phyloP scores from a whole-genome alignment of 2,329 filamentous ascomycete genomes.

The Aspergillus sp. region DNA sequence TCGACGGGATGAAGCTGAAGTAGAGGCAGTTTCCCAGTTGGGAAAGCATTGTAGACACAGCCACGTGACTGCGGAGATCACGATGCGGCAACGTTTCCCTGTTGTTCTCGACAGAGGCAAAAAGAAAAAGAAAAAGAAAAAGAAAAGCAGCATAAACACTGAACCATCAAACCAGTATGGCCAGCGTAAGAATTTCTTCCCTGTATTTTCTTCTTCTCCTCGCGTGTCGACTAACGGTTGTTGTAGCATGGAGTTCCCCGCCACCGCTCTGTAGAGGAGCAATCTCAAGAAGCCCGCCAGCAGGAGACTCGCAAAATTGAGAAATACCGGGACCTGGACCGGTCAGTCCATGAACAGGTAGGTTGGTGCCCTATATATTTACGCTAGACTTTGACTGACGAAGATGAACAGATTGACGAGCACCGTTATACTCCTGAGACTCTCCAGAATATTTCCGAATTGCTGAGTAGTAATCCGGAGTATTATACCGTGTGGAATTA shows the following conservation, averaged over 20 bases:
- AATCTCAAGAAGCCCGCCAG: conserved; percentile 61
- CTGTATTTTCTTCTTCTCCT: background rate
- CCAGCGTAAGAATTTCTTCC: conserved; percentile 19
- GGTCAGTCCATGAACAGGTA: conserved; percentile 59
- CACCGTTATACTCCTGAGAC: conserved; percentile 36
- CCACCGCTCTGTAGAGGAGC: conserved; percentile 48
- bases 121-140: conserved; percentile 1
- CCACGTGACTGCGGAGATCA: conserved; percentile 4
- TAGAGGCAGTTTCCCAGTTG: background rate
- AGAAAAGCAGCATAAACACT: too few relatives aligned
- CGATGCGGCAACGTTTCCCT: background rate
- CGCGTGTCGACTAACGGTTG: conserved; percentile 12
- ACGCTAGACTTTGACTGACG: conserved; percentile 7
- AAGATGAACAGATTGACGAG: conserved; percentile 26
- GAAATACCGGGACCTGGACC: conserved; percentile 65
- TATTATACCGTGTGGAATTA: conserved; percentile 45
- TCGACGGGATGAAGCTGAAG: background rate
- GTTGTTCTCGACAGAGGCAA: background rate
- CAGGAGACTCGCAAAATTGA: conserved; percentile 68
- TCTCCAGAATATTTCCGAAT: conserved; percentile 36
- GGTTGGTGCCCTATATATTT: background rate
- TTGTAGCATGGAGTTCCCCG: conserved; percentile 76
- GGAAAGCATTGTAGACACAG: background rate
- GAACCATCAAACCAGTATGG: conserved; percentile 15
- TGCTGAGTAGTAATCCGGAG: conserved; percentile 40